A percentile compares a stretch with the other conserved stretches of the same genome.
Conservation (phyloP, 331 rosid species). For the Dryas integrifolia region DNA sequence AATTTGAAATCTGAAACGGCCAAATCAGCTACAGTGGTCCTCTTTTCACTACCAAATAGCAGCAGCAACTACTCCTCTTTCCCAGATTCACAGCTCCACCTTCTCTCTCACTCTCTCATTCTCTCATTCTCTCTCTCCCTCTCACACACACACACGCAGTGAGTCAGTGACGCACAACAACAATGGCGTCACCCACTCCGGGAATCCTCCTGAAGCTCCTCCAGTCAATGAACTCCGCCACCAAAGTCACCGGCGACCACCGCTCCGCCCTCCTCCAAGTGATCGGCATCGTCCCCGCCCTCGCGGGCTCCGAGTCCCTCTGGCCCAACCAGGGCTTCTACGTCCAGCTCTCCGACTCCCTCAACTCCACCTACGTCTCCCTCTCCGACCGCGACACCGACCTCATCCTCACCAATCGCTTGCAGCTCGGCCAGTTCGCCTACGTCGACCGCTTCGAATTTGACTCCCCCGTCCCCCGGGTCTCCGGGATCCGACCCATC, state of each 20-base stretch:
- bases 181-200: slow-evolving; percentile 79
- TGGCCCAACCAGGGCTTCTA: slow-evolving; percentile 86
- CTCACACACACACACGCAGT: background rate
- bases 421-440: slow-evolving; percentile 85
- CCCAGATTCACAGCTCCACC: background rate
- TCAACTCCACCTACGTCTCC: slow-evolving; percentile 86
- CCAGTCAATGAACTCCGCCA: slow-evolving; percentile 77
- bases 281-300: slow-evolving; percentile 85
- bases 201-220: slow-evolving; percentile 79
- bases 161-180: background rate
- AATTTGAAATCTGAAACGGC: slow-evolving; percentile 60
- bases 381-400: slow-evolving; percentile 72
- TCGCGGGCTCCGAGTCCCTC: slow-evolving; percentile 76
- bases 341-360: slow-evolving; percentile 91
- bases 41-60: background rate
- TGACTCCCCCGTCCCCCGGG: slow-evolving; percentile 69
- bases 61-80: background rate
- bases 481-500: slow-evolving; percentile 65
- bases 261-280: slow-evolving; percentile 92
- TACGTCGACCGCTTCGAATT: slow-evolving; percentile 79
- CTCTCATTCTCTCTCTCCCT: background rate
- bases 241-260: slow-evolving; percentile 94
- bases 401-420: slow-evolving; percentile 80
- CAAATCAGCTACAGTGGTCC: slow-evolving; percentile 8
- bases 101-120: background rate